Evolutionary conservation across 2,329 filamentous ascomycete species (phyloP), one percentile per base, ranked within the genome.

Genomic region (Fusarium sp.): DNA sequence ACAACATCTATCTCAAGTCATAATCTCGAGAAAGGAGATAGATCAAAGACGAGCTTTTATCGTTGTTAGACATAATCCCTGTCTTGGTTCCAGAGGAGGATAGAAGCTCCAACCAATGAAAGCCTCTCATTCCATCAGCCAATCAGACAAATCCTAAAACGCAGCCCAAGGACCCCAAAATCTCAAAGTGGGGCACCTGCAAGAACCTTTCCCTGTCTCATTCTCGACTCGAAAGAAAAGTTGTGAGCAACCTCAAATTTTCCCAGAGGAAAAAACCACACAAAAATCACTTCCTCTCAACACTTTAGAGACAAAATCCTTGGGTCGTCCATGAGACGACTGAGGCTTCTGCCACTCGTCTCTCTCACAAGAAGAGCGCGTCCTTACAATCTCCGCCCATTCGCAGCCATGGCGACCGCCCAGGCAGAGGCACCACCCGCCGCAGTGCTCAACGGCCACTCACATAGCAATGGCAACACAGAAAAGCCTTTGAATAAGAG

Each of bases 401-500:
- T 79, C 57, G 69, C 76, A 45, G 65, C 45, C 66, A 79, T 80
- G 78, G 77, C 78, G 17, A 74, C 70, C 27, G 38, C 56, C 33
- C 69, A 73, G 50, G 14, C 76, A 68, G 70, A 69, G 15, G 61
- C 57, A 37, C 56, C 56, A 37, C 56, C 70, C 47, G 60, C 68
- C 15, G 37, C 45, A 22, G 45, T 63, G 66, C 70, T 71, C 40
- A 77, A 73, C 35, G 67, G 73, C 50, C 68, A 68, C 56, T 65
- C 74, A 33, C 69, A 76, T 58, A 37, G 43, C 38, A 70, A 69
- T 6, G 54, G 33, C 32, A 66, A 65, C 40, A 20, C 68, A 60
- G 68, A 43, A 58, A 71, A 64, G 20, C 57, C 65, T 3, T 50
- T 62, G 5, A 80, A 78, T 38, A 81, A 81, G 76, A 71, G 78